phyloP scores from a whole-genome alignment of 805 yeast genomes.

The Starmerella bombi region DNA sequence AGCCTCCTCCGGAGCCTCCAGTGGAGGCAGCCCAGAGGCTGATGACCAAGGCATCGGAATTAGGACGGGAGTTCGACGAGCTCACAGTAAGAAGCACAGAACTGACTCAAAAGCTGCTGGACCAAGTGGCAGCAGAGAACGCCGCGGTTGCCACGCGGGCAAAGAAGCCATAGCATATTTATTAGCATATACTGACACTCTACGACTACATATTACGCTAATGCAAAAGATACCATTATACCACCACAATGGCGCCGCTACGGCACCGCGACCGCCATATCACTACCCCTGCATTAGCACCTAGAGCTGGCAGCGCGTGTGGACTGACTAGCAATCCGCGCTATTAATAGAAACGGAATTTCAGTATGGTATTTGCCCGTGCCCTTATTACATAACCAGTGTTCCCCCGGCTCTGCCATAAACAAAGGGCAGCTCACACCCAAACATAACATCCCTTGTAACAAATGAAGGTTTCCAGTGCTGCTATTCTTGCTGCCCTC shows the following conservation, averaged over 20 bases:
- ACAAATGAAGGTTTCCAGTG: constrained; percentile 17
- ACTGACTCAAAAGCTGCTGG: constrained; percentile 12
- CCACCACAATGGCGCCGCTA: too few species aligned
- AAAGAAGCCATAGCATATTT: too few species aligned
- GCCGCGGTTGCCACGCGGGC: constrained; percentile 1
- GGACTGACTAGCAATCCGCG: neutral
- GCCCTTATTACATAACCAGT: neutral
- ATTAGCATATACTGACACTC: too few species aligned
- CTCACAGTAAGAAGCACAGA: constrained; percentile 16
- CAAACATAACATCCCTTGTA: neutral
- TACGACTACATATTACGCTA: too few species aligned
- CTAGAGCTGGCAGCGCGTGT: neutral
- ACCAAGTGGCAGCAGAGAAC: constrained; percentile 10
- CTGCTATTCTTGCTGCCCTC: constrained; percentile 28
- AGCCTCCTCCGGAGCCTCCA: neutral
- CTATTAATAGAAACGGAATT: neutral
- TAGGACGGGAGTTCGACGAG: constrained; percentile 18
- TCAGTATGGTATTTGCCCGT: neutral
- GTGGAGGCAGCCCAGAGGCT: constrained; percentile 3
- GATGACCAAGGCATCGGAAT: constrained; percentile 8
- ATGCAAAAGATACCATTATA: too few species aligned
- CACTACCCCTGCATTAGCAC: too few species aligned
- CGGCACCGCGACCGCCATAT: too few species aligned
- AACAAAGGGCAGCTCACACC: constrained; percentile 2
- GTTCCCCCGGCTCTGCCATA: neutral